Percentiles rank a stretch among this genome's conserved stretches.
phyloP scores from a whole-genome alignment of 805 yeast genomes.

The Saturnispora mendoncae region DNA sequence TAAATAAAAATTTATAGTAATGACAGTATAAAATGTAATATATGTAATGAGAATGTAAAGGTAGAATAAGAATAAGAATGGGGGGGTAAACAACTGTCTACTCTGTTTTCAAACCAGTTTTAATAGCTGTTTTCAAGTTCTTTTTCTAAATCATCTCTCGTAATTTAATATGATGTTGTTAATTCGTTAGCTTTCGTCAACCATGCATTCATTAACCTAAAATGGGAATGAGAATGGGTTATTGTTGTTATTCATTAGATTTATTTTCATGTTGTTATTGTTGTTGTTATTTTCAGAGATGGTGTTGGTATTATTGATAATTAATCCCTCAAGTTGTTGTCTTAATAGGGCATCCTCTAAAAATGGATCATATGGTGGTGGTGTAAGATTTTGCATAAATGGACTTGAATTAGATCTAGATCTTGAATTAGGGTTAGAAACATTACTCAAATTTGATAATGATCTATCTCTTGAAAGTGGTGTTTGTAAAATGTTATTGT shows the following conservation, averaged over 20 bases:
- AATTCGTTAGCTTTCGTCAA: no score
- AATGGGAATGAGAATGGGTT: background rate
- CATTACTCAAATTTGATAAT: constrained; percentile 2
- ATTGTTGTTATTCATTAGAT: background rate
- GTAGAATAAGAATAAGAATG: background rate
- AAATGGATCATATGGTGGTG: constrained; percentile 3
- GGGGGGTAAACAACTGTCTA: no score
- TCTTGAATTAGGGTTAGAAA: constrained; percentile 1
- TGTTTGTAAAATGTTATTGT: constrained; percentile 5
- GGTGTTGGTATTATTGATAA: background rate
- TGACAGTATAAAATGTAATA: background rate
- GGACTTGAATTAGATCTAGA: background rate
- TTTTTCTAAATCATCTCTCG: no score
- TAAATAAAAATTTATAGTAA: background rate
- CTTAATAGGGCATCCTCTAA: constrained; percentile 20
- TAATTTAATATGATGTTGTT: no score
- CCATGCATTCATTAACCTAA: no score
- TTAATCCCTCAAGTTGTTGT: constrained; percentile 25
- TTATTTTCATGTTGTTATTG: constrained; percentile 2
- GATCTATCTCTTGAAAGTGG: constrained; percentile 10
- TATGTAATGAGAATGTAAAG: background rate
- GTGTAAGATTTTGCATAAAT: background rate
- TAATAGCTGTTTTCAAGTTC: no score
- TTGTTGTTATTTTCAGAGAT: constrained; percentile 2
- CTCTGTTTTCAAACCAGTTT: no score